Percentiles rank a stretch among this genome's conserved stretches.
Conservation (phyloP, 495 filamentous ascomycete species). For the Penicillium canescens region DNA sequence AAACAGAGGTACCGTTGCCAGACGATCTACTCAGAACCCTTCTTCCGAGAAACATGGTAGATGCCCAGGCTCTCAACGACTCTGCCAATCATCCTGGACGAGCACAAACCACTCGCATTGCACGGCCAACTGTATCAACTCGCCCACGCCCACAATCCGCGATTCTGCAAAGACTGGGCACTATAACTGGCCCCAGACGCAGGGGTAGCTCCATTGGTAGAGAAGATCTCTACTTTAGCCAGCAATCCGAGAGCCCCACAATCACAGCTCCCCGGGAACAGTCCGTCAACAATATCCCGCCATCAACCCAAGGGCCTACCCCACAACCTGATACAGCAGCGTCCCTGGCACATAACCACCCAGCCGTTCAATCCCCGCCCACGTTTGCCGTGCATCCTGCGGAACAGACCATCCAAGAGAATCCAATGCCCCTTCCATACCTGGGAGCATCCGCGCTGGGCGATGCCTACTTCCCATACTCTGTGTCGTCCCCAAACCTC, state of each 20-base stretch:
- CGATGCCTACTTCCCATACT: conserved; percentile 34
- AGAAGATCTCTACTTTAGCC: conserved; percentile 7
- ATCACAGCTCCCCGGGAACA: conserved; percentile 1
- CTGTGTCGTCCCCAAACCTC: conserved; percentile 42
- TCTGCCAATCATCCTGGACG: conserved; percentile 10
- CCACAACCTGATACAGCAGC: conserved; percentile 1
- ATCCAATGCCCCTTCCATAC: conserved; percentile 19
- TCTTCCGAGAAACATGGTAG: conserved; percentile 26
- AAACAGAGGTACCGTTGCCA: conserved; percentile 61
- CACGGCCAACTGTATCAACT: conserved; percentile 16
- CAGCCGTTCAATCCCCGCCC: conserved; percentile 11
- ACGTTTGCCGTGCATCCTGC: conserved; percentile 18
- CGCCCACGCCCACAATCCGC: conserved; percentile 25
- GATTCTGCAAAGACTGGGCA: conserved; percentile 33
- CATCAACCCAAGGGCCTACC: neutral
- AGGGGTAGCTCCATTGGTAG: conserved; percentile 18
- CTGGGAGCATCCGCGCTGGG: conserved; percentile 23
- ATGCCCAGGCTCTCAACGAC: conserved; percentile 1
- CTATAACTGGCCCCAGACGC: conserved; percentile 25
- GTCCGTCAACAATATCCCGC: conserved; percentile 1
- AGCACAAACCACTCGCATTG: conserved; percentile 26
- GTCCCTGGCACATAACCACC: conserved; percentile 9
- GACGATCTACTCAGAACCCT: conserved; percentile 47
- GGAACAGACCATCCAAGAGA: conserved; percentile 10
- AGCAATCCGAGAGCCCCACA: conserved; percentile 5